A percentile compares a stretch with the other conserved stretches of the same genome.
These are phyloP conservation scores for Sabuloglossum arenarium DNA, from an alignment of 495 filamentous ascomycete species.

Conservation along the genomic window DNA sequence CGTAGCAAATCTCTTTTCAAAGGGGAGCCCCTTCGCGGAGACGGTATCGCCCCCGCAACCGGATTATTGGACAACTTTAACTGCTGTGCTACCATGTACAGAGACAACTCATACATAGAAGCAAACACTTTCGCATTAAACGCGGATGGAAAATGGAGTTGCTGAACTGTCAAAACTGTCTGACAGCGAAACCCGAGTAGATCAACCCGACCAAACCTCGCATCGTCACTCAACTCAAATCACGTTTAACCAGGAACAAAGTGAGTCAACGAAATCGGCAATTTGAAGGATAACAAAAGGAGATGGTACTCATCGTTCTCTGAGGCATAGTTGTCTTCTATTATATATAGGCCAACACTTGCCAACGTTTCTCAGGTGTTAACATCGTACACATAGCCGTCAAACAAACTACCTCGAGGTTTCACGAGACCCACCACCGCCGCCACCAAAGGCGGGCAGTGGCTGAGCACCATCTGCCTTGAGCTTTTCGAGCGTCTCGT, in stretches of 20 bases:
- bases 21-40: background rate
- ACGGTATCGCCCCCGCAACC: background rate
- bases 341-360: too few relatives aligned
- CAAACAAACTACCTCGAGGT: background rate
- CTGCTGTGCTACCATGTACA: background rate
- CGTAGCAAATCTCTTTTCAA: background rate
- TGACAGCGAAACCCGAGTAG: background rate
- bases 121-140: background rate
- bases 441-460: background rate
- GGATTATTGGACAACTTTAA: background rate
- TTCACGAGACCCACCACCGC: background rate
- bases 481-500: slow-evolving; percentile 55
- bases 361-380: background rate
- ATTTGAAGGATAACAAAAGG: background rate
- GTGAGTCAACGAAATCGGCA: background rate
- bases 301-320: background rate
- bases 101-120: background rate
- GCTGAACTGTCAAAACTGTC: background rate
- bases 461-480: slow-evolving; percentile 47
- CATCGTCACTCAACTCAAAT: background rate
- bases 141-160: background rate
- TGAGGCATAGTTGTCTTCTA: background rate
- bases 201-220: background rate
- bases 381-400: background rate
- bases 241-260: too few relatives aligned